These are phyloP conservation scores for Paramecium octaurelia DNA, from an alignment of 73 alveolate genomes.

Conservation along the genomic window DNA sequence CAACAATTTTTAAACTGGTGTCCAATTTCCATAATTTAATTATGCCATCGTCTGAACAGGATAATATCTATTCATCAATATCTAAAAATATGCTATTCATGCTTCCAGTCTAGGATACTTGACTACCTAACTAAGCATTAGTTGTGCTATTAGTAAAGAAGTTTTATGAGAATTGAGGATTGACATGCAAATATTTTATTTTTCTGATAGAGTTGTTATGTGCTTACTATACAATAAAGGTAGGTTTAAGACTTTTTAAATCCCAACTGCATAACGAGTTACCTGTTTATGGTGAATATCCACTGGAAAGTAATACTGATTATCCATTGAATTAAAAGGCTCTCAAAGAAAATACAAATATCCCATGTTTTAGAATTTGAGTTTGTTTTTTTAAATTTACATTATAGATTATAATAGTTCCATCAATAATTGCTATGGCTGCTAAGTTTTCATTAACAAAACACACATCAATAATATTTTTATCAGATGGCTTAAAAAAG, in stretches of 20 bases:
- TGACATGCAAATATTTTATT: conserved; percentile 40
- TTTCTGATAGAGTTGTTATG: conserved; percentile 34
- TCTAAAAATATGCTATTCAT: background rate
- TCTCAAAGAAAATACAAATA: background rate
- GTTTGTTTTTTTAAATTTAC: background rate
- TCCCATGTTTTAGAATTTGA: conserved; percentile 24
- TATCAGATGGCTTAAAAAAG: conserved; percentile 6
- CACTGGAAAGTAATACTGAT: conserved; percentile 37
- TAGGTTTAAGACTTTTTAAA: background rate
- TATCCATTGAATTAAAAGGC: conserved; percentile 26
- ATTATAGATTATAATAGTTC: conserved; percentile 8
- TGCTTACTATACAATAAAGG: background rate
- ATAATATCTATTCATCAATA: conserved; percentile 25
- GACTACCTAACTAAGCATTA: conserved; percentile 23
- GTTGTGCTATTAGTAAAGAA: conserved; percentile 18
- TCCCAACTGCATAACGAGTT: conserved; percentile 38
- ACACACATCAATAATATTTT: conserved; percentile 9
- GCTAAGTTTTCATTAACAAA: conserved; percentile 21
- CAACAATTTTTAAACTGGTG: background rate
- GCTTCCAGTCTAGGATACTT: conserved; percentile 33
- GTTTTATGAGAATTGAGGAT: conserved; percentile 12
- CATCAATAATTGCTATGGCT: conserved; percentile 19
- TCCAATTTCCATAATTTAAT: conserved; percentile 50
- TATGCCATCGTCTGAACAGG: conserved; percentile 35
- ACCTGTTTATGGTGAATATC: conserved; percentile 20